Base-by-base conservation (phyloP, 2,329 filamentous ascomycete species). In the Neopestalotiopsis rosae region DNA sequence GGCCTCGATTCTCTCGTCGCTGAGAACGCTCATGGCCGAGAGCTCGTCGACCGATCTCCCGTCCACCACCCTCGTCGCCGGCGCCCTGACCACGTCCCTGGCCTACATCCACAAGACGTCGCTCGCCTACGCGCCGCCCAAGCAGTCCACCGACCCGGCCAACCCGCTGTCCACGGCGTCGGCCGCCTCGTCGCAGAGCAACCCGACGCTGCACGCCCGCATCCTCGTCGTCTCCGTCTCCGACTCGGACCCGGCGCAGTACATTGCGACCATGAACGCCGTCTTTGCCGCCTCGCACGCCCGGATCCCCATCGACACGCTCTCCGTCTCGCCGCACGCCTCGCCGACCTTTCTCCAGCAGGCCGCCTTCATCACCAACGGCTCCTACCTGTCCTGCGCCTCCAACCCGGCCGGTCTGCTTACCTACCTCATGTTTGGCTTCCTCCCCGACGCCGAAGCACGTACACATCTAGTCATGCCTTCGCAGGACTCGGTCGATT, bases 191-290 rank as follows among this genome's bases (percentile, higher is more conserved):
- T 73, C 79, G 73, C 24, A 28, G 24, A 28, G 24, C 24, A 73
- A 83, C 70, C 76, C 82, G 2, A 85, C 88, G 20, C 84, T 96
- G 24, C 91, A 93, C 73, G 92, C 91, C 14, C 92, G 96, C 70
- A 97, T 99, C 76, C 87, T 99, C 67, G 91, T 98, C 71, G 80
- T 99, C 67, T 97, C 93, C 62, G 94, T 98, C 4, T 97, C 94
- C 61, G 94, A 94, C 76, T 87, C 88, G 57, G 93, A 95, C 75
- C 89, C 97, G 0, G 90, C 94, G 5, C 92, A 98, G 80, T 99
- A 99, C 83, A 99, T 99, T 68, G 92, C 95, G 0, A 96, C 97
- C 74, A 99, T 99, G 96, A 99, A 99, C 82, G 90, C 92, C 75
- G 97, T 98, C 70, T 99, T 99, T 81, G 96, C 96, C 2, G 96